Evolutionary conservation across 73 alveolate species (phyloP).

Genomic region (Tetrahymena borealis): DNA sequence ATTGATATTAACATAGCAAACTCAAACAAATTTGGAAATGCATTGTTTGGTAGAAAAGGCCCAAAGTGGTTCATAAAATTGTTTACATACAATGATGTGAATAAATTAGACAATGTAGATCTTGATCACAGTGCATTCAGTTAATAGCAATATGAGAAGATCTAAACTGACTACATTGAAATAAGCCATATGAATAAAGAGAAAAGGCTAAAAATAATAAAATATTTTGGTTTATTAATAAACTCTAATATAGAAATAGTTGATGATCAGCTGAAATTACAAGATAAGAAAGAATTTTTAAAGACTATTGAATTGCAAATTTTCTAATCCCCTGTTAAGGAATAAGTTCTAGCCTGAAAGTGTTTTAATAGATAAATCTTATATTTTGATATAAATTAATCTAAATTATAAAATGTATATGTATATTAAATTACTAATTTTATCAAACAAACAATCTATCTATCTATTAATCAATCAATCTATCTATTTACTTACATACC

Average conservation of each 20-base stretch:
- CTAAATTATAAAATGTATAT: no score
- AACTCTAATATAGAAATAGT: neutral
- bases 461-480: no score
- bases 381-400: neutral
- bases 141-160: neutral
- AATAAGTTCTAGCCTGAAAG: neutral
- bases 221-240: neutral
- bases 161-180: neutral
- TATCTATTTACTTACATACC: no score
- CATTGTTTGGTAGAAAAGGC: neutral
- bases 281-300: neutral
- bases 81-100: neutral
- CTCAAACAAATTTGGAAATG: neutral
- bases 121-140: neutral
- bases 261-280: neutral
- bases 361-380: neutral
- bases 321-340: neutral
- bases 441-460: no score
- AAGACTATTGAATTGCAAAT: neutral
- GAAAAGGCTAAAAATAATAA: neutral
- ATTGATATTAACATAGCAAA: neutral
- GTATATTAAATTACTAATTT: no score
- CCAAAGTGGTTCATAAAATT: neutral
- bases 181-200: neutral
- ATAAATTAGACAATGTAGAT: neutral